These are phyloP conservation scores for Wickerhamiella azyma DNA, from an alignment of 805 yeast genomes.

Conservation along the genomic window DNA sequence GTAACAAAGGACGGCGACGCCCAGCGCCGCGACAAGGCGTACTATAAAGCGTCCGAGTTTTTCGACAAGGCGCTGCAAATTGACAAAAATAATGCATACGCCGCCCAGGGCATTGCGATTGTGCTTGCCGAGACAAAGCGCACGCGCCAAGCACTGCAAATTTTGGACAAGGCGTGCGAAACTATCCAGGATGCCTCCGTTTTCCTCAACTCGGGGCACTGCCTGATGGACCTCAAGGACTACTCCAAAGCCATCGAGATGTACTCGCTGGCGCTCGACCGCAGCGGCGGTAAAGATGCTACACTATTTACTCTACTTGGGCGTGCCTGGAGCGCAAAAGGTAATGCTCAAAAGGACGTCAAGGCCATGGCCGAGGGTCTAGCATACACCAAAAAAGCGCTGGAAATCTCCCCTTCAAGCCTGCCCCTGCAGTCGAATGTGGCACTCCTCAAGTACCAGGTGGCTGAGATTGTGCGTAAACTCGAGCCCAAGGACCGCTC, in stretches of 20 bases:
- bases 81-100: conserved; percentile 79
- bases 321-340: conserved; percentile 79
- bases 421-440: conserved; percentile 56
- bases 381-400: conserved; percentile 48
- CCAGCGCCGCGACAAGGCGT: conserved; percentile 57
- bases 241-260: conserved; percentile 74
- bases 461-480: conserved; percentile 70
- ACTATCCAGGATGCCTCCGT: conserved; percentile 74
- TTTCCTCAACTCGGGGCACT: conserved; percentile 78
- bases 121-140: conserved; percentile 71
- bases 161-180: conserved; percentile 79
- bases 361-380: conserved; percentile 49
- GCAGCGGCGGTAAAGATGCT: conserved; percentile 48
- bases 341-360: conserved; percentile 48
- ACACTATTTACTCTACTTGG: conserved; percentile 62
- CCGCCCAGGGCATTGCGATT: conserved; percentile 96
- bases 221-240: conserved; percentile 67
- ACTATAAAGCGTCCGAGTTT: conserved; percentile 80
- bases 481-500: conserved; percentile 45
- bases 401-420: conserved; percentile 28
- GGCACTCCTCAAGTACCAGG: conserved; percentile 72
- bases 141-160: conserved; percentile 62
- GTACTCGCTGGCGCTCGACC: conserved; percentile 65
- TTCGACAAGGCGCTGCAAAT: conserved; percentile 76
- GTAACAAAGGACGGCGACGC: conserved; percentile 33